Evolutionary conservation across 2,329 filamentous ascomycete genomes (phyloP).

Genomic region (Ramularia collo-cygni): DNA sequence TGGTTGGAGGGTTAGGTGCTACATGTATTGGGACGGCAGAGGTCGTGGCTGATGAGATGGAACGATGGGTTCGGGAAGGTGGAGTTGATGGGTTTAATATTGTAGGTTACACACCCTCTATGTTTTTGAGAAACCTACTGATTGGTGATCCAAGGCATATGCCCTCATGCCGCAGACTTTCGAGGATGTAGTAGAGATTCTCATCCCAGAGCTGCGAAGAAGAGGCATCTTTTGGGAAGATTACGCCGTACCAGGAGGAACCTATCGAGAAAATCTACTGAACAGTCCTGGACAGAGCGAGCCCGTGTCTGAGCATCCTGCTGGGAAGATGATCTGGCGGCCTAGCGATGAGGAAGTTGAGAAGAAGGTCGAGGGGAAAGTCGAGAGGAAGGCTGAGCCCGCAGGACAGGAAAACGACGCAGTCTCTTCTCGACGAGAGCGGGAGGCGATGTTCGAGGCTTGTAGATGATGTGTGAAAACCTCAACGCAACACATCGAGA

Average conservation of each 20-base stretch:
- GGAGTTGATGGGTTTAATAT: conserved; percentile 72
- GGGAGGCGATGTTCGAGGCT: too few relatives aligned
- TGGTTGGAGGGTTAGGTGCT: conserved; percentile 60
- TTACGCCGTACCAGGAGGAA: conserved; percentile 50
- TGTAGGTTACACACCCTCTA: conserved; percentile 36
- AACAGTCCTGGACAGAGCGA: conserved; percentile 44
- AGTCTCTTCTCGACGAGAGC: too few relatives aligned
- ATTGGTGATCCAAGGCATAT: conserved; percentile 42
- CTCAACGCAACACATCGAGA: too few relatives aligned
- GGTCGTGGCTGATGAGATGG: conserved; percentile 60
- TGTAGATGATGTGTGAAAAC: too few relatives aligned
- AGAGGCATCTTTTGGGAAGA: conserved; percentile 53
- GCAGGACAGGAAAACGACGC: too few relatives aligned
- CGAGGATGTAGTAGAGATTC: conserved; percentile 58
- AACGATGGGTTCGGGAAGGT: conserved; percentile 60
- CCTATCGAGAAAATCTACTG: conserved; percentile 57
- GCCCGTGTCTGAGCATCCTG: conserved; percentile 47
- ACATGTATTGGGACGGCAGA: conserved; percentile 57
- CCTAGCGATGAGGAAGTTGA: conserved; percentile 9
- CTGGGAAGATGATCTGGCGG: conserved; percentile 40
- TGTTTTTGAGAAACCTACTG: too few relatives aligned
- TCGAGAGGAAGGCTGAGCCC: too few relatives aligned
- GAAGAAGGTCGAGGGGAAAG: too few relatives aligned
- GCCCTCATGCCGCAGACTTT: conserved; percentile 62
- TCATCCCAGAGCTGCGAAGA: conserved; percentile 56